Evolutionary conservation across 768 basidiomycete genomes (phyloP), one percentile per base, ranked within the genome.

Genomic region (Boletus rex-veris): DNA sequence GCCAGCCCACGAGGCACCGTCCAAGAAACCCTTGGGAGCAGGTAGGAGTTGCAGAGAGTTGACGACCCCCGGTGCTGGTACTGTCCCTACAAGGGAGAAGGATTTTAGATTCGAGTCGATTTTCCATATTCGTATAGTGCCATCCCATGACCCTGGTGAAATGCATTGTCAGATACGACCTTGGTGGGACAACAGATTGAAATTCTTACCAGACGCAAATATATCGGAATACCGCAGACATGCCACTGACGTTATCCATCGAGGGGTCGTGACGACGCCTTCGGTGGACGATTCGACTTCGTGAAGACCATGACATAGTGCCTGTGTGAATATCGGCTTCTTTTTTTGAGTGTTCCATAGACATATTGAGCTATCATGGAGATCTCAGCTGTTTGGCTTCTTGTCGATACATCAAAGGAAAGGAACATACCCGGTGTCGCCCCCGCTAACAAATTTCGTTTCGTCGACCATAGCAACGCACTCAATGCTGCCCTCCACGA

Each of bases 391-490:
- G 40, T 30, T 52, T 41, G 36, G 7, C 6, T 16, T 21, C 8
- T 28, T 19, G 50, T 24, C 31, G 47, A 37, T 16, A 48, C 10
- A 15, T 24, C 38, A 54, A 46, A 41, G 40, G 37, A 33, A 52
- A 7, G 28, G 44, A 36, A 45, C 88, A 55, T 69, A 94, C 94
- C 96, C 97, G 64, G 90, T 95, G 69, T 99, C 95, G 5, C 97
- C 97, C 1, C 96, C 96, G 58, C 85, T 95, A 36, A 98, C 72
- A 67, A 98, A 95, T 7, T 86, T 91, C 33, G 81, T 82, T 73
- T 98, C 96, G 69, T 99, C 97, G 50, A 99, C 78, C 94, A 98
- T 94, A 14, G 90, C 86, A 15, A 96, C 87, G 59, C 86, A 88
- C 52, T 98, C 95, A 47, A 98, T 76, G 62, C 90, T 93, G 0